Conservation (phyloP, 345 rosid species). For the Trapa bicornis region DNA sequence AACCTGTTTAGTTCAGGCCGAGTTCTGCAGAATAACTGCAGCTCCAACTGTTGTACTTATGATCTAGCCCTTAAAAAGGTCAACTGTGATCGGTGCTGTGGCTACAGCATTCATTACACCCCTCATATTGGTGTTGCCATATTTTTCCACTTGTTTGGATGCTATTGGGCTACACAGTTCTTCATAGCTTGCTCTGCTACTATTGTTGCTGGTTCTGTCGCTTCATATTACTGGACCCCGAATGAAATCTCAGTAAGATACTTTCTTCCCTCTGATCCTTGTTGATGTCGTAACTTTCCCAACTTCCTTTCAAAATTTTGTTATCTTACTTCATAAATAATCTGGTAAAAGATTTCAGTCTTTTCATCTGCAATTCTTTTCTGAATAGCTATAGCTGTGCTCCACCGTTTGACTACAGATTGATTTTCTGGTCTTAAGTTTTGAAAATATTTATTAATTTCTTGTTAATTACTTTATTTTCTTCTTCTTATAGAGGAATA, state of each 20-base stretch:
- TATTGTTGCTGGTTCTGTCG: slow-evolving; percentile 89
- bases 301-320: too few species aligned
- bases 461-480: too few species aligned
- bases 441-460: too few species aligned
- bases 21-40: slow-evolving; percentile 67
- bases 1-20: slow-evolving; percentile 89
- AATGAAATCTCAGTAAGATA: slow-evolving; percentile 69
- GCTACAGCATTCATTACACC: slow-evolving; percentile 77
- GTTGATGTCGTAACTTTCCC: neutral
- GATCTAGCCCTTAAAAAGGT: slow-evolving; percentile 65
- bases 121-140: slow-evolving; percentile 84
- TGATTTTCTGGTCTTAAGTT: too few species aligned
- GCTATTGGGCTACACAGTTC: slow-evolving; percentile 95
- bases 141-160: slow-evolving; percentile 88
- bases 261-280: neutral
- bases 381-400: too few species aligned
- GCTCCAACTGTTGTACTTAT: slow-evolving; percentile 76
- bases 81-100: slow-evolving; percentile 86
- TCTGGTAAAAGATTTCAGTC: too few species aligned
- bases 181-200: slow-evolving; percentile 72
- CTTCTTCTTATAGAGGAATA: too few species aligned
- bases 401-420: too few species aligned
- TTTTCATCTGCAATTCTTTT: too few species aligned
- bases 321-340: neutral
- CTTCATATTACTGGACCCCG: slow-evolving; percentile 92